Conservation (phyloP, 257 asterid genomes). For the Penstemon davidsonii region DNA sequence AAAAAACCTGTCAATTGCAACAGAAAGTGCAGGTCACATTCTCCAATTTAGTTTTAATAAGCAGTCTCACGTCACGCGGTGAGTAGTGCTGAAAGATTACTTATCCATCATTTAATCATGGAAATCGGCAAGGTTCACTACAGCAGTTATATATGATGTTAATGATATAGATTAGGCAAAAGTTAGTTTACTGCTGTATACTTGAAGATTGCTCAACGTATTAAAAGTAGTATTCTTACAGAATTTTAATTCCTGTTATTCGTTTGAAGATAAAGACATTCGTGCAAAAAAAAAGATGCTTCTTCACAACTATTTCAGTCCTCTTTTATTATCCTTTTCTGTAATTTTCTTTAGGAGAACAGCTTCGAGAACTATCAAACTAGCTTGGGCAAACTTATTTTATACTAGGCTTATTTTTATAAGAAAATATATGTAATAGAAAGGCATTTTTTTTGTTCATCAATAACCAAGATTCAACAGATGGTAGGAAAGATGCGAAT, state of each 20-base stretch:
- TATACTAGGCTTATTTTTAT: no score
- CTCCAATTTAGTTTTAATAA: neutral
- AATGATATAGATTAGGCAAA: neutral
- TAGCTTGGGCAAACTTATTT: neutral
- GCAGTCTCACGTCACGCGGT: neutral
- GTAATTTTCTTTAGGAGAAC: neutral
- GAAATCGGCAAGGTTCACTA: neutral
- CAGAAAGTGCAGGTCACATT: constrained; percentile 3
- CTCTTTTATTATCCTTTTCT: neutral
- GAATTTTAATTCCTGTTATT: no score
- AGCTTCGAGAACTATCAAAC: neutral
- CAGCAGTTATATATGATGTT: neutral
- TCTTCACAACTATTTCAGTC: neutral
- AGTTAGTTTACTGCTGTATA: neutral
- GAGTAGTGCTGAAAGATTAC: neutral
- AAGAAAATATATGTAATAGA: no score
- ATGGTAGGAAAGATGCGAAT: neutral
- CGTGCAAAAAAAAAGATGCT: neutral
- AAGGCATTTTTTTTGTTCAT: constrained; percentile 1
- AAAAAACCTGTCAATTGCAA: neutral
- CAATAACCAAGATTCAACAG: no score
- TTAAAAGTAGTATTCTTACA: no score
- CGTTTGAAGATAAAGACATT: neutral
- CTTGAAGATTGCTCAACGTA: neutral
- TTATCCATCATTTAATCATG: neutral